Evolutionary conservation across 345 rosid species (phyloP).

Genomic region (Eutrema japonicum): DNA sequence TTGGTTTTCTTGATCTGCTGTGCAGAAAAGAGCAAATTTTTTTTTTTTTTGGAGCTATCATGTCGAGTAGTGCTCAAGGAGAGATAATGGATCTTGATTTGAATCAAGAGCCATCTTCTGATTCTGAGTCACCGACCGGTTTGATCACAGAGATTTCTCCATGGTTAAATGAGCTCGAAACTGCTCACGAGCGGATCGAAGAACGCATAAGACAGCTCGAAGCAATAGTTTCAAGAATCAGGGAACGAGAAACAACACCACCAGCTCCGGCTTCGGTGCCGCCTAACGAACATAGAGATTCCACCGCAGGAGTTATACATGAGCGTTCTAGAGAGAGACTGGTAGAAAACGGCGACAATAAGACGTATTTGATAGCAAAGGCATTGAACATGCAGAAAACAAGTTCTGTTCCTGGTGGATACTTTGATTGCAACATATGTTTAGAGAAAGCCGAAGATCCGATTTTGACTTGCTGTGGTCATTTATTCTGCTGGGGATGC

Average conservation of each 20-base stretch:
- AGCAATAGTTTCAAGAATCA: constrained; percentile 54
- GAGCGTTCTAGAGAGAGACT: constrained; percentile 43
- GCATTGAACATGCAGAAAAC: constrained; percentile 52
- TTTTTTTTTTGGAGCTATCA: constrained; percentile 10
- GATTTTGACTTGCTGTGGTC: constrained; percentile 71
- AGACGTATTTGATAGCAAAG: constrained; percentile 53
- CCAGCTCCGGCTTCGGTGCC: constrained; percentile 11
- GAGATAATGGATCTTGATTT: constrained; percentile 60
- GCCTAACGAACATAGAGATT: constrained; percentile 27
- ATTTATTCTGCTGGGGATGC: constrained; percentile 78
- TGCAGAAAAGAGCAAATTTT: not conserved
- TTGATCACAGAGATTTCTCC: constrained; percentile 45
- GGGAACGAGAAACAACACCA: constrained; percentile 23
- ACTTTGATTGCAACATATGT: constrained; percentile 62
- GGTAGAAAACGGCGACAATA: constrained; percentile 37
- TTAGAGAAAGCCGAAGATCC: constrained; percentile 58
- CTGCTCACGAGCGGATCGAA: constrained; percentile 55
- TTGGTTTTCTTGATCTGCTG: constrained; percentile 32
- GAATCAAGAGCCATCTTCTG: constrained; percentile 52
- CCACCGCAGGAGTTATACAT: constrained; percentile 35
- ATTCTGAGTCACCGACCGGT: constrained; percentile 38
- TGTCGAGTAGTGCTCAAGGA: constrained; percentile 42
- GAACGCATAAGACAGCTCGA: constrained; percentile 65
- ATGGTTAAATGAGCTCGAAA: constrained; percentile 52
- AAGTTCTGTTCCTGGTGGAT: constrained; percentile 40